phyloP scores from a whole-genome alignment of 495 filamentous ascomycete species.

The Lentithecium fluviatile region DNA sequence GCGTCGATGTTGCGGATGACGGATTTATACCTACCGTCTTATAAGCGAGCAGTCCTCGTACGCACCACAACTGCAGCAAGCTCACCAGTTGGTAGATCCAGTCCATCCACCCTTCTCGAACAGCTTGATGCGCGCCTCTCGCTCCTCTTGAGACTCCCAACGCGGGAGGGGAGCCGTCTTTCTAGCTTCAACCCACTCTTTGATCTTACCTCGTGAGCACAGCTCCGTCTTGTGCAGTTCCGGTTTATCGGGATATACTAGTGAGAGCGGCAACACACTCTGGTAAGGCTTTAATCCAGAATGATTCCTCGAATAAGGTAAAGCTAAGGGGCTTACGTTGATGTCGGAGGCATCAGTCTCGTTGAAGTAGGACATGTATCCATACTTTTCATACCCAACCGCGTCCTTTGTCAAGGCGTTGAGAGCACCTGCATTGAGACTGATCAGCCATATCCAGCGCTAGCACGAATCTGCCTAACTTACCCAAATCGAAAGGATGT shows the following conservation, averaged over 20 bases:
- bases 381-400: constrained; percentile 10
- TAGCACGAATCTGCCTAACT: not conserved
- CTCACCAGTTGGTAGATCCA: constrained; percentile 16
- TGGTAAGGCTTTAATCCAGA: too few relatives aligned
- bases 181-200: not conserved
- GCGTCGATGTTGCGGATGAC: constrained; percentile 7
- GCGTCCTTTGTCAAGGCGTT: constrained; percentile 1
- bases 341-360: not conserved
- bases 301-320: too few relatives aligned
- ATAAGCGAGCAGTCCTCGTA: not conserved
- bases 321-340: too few relatives aligned
- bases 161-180: not conserved
- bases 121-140: not conserved
- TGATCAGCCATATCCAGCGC: not conserved
- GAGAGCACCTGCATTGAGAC: not conserved
- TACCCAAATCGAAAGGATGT: not conserved
- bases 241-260: not conserved
- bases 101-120: constrained; percentile 10
- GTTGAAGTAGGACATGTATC: constrained; percentile 11
- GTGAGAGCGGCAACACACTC: not conserved
- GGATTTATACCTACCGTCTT: constrained; percentile 6
- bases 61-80: not conserved
- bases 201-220: not conserved
- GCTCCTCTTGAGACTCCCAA: constrained; percentile 8
- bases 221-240: constrained; percentile 2